These are phyloP conservation scores for Cystobasidiopsis lactophilus DNA, from an alignment of 768 basidiomycete species.

Conservation along the genomic window DNA sequence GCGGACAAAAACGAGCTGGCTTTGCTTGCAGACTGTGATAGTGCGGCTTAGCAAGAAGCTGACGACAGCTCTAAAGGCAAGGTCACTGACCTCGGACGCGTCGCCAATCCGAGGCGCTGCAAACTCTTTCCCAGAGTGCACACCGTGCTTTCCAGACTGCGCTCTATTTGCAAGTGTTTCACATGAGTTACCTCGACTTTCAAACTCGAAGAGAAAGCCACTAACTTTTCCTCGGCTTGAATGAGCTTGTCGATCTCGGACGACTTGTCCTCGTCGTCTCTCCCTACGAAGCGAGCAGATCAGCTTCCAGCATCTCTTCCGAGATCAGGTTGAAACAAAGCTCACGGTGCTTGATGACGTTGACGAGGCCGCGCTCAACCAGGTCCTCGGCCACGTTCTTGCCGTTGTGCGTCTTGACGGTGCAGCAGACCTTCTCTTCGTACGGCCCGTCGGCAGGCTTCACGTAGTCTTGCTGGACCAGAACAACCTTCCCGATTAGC, in stretches of 20 bases:
- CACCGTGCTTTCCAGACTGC: slow-evolving; percentile 48
- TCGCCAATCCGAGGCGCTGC: slow-evolving; percentile 60
- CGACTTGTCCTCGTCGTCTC: slow-evolving; percentile 90
- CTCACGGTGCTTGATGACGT: slow-evolving; percentile 63
- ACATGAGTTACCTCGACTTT: no score
- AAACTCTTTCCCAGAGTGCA: slow-evolving; percentile 81
- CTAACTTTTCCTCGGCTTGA: slow-evolving; percentile 76
- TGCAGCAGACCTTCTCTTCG: slow-evolving; percentile 6
- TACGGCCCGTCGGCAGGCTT: slow-evolving; percentile 69
- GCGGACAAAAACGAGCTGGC: slow-evolving; percentile 71
- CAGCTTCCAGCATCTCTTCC: no score
- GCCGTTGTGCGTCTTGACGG: slow-evolving; percentile 8
- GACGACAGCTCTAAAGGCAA: not conserved
- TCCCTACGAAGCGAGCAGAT: not conserved
- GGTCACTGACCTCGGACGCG: slow-evolving; percentile 53
- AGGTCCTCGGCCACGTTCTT: slow-evolving; percentile 71
- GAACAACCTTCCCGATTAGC: slow-evolving; percentile 62
- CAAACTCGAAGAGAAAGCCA: slow-evolving; percentile 4
- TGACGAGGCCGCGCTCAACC: slow-evolving; percentile 77
- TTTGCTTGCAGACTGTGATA: slow-evolving; percentile 41
- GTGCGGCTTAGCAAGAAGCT: not conserved
- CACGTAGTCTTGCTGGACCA: slow-evolving; percentile 51
- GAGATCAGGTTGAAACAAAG: no score
- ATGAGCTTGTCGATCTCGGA: slow-evolving; percentile 84
- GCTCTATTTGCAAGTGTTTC: slow-evolving; percentile 34